A percentile compares a stretch with the other conserved stretches of the same genome.
phyloP scores from a whole-genome alignment of 495 filamentous ascomycete species.

The Penicillium desertorum region DNA sequence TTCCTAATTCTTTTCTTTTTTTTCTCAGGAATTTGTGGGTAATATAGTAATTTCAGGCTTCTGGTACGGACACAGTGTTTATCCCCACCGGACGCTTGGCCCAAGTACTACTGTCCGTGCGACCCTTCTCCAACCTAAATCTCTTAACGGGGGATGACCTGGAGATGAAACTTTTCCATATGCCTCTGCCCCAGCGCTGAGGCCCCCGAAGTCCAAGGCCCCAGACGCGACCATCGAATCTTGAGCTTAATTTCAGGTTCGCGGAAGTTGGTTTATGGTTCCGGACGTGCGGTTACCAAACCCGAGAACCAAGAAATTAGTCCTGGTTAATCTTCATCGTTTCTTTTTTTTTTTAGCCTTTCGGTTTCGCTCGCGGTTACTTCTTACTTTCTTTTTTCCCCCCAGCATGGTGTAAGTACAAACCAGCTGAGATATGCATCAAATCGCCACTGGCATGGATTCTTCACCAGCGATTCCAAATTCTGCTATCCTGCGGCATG shows the following conservation, averaged over 20 bases:
- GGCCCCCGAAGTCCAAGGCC: slow-evolving; percentile 1
- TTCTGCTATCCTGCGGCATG: slow-evolving; percentile 1
- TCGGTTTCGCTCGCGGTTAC: neutral
- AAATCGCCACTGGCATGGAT: neutral
- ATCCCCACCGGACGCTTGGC: slow-evolving; percentile 7
- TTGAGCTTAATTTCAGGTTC: slow-evolving; percentile 24
- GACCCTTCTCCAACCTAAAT: slow-evolving; percentile 15
- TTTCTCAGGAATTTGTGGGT: neutral
- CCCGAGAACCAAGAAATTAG: neutral
- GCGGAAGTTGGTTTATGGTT: slow-evolving; percentile 3
- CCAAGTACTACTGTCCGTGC: slow-evolving; percentile 16
- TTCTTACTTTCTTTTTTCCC: neutral
- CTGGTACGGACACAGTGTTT: neutral
- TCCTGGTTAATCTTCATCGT: neutral
- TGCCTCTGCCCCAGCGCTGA: neutral
- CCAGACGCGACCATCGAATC: slow-evolving; percentile 20
- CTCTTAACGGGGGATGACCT: slow-evolving; percentile 8
- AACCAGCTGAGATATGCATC: slow-evolving; percentile 1
- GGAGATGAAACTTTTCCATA: slow-evolving; percentile 5
- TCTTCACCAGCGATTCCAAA: neutral
- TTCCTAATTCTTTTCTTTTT: neutral
- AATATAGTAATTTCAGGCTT: neutral
- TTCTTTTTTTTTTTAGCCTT: neutral
- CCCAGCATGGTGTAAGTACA: neutral
- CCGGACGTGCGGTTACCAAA: neutral